Evolutionary conservation across 345 rosid genomes (phyloP), one percentile per base, ranked within the genome.

Genomic region (Lepidium aucheri): DNA sequence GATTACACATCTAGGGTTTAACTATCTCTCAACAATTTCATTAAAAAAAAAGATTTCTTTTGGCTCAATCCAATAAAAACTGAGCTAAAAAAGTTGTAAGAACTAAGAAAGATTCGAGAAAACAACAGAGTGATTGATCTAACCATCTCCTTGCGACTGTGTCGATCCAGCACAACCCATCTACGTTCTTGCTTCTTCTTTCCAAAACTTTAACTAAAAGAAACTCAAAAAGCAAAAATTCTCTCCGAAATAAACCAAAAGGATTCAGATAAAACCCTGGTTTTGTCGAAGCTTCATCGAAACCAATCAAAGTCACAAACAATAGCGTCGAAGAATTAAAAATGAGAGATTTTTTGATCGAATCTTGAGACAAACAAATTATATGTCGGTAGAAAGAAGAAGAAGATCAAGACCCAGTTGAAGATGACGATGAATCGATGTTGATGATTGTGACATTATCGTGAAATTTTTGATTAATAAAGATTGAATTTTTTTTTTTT

Each of bases 151-250:
- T 72, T 83, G 79, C 17, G 85, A 73, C 67, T 76, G 88, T 33
- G 90, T 76, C n/a, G 96, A 89, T 81, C 87, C 90, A 70, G 78
- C 84, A 70, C 93, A 89, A 57, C 93, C 96, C 96, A 89, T 89
- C 68, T 28, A 45, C 66, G 14, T 46, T 65, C 47, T 40, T 54
- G 64, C 49, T 60, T 63, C 43, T 53, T 49, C 52, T 35, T 17
- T 54, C 41, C 16, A 15, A 43, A 33, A 61, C 65, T 64, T 26
- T 7, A 32, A 62, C 18, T 36, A 54, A 43, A 64, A 63, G 2
- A 20, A 26, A 26, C 26, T 5, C n/a, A 26, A 28, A 64, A 10
- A 5, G n/a, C 1, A 63, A n/a, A 12, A 46, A 55, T 38, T 16
- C 9, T 63, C 34, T 24, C 46, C 26, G 5, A 38, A 42, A 44